A percentile compares a stretch with the other conserved stretches of the same genome.
Evolutionary conservation across 805 yeast species (phyloP).

Genomic region (Alloascoidea africana): DNA sequence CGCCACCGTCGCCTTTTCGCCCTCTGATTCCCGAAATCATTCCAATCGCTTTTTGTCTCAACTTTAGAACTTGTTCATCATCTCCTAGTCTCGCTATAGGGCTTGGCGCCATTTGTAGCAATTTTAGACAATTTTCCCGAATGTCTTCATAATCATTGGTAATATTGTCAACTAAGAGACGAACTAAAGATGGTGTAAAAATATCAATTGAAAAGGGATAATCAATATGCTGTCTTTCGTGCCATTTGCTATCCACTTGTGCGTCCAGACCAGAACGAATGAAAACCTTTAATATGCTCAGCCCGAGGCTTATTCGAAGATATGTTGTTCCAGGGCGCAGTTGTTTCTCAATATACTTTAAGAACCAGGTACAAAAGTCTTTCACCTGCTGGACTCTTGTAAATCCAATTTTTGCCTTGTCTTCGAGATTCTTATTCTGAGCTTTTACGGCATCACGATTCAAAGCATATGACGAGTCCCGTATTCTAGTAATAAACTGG

Average conservation of each 20-base stretch:
- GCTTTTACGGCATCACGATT: slow-evolving; percentile 37
- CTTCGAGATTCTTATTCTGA: slow-evolving; percentile 20
- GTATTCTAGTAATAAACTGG: slow-evolving; percentile 44
- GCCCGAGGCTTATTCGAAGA: slow-evolving; percentile 33
- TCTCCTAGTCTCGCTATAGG: slow-evolving; percentile 14
- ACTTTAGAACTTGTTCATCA: slow-evolving; percentile 10
- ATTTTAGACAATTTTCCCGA: slow-evolving; percentile 31
- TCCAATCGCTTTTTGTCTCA: slow-evolving; percentile 12
- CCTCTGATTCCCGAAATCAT: slow-evolving; percentile 25
- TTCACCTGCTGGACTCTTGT: slow-evolving; percentile 18
- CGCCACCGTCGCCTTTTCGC: slow-evolving; percentile 69
- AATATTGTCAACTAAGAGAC: slow-evolving; percentile 44
- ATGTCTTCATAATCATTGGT: slow-evolving; percentile 69
- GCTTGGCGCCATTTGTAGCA: slow-evolving; percentile 32
- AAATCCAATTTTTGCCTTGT: slow-evolving; percentile 5
- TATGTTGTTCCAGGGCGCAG: slow-evolving; percentile 43
- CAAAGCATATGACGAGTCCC: slow-evolving; percentile 51
- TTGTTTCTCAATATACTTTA: slow-evolving; percentile 21
- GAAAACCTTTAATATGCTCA: slow-evolving; percentile 29
- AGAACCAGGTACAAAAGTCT: slow-evolving; percentile 25
- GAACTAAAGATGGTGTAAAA: slow-evolving; percentile 22
- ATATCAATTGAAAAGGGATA: slow-evolving; percentile 34
- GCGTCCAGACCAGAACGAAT: slow-evolving; percentile 43
- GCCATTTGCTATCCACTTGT: slow-evolving; percentile 19
- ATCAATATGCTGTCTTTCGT: slow-evolving; percentile 27